Base-by-base conservation (phyloP, 768 basidiomycete species). In the Pulveroboletus ravenelii region DNA sequence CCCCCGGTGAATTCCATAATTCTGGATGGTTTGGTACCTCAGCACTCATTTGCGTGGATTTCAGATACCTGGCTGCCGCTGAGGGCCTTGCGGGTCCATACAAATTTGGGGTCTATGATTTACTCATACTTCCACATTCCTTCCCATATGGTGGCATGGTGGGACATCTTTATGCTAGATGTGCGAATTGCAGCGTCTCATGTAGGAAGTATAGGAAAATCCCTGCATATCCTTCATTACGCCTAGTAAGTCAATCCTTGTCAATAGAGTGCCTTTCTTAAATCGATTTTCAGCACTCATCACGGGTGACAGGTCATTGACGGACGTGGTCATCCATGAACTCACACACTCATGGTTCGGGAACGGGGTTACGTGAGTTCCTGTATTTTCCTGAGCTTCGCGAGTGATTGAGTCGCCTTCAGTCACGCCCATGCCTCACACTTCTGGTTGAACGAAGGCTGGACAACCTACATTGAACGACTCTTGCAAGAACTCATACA, bases 91-190 rank as follows among this genome's bases (percentile, higher is more conserved):
- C 89, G 1, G 79, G 79, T 0, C 75, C 84, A 0, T 98, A 97
- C 63, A 74, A 73, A 45, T 97, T 93, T 60, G 85, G 88, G 3
- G 86, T 93, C 1, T 96, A 93, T 62, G 93, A 97, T 63, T 65
- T 95, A 2, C 76, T 97, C 17, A 83, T 97, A 20, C 74, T 97
- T 4, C 94, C 94, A 0, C 86, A 90, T 12, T 86, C 88, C 0
- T 97, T 96, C 77, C 94, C 93, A 1, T 95, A 88, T 64, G 93
- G 92, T 45, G 92, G 90, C 53, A 87, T 89, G 89, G 86, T 84
- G 53, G 17, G 56, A 41, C 18, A 8, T 31, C n/a, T 15, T 25
- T 36, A 1, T 5, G 15, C 14, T 8, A 8, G 2, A 10, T 14
- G 41, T 12, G 14, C 15, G 32, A 10, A 8, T 5, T 23, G 5